Evolutionary conservation across 768 basidiomycete genomes (phyloP), one percentile per base, ranked within the genome.

Genomic region (Suillus spraguei): DNA sequence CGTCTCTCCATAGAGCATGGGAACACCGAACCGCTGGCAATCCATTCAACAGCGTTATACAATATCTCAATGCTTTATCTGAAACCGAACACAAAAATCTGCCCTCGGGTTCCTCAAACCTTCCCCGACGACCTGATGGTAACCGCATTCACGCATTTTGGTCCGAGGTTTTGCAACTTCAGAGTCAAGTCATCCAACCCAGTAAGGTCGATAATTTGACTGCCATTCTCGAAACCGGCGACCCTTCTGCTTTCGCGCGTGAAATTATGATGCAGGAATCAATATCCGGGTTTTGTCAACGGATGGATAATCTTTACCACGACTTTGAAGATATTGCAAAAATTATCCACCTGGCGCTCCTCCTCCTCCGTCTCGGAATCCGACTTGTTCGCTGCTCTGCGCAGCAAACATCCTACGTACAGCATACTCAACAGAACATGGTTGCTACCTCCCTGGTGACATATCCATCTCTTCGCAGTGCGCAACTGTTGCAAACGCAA

Each of bases 241-340:
- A 82, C 8, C 49, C 71, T 5, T 74, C 77, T 62, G 82, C 83
- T 22, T 49, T 68, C 6, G 73, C 80, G 42, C 86, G 87, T 22
- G 94, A 95, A 76, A 76, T 82, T 50, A 87, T 92, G 46, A 71
- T 92, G 33, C 95, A 97, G 72, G 85, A 89, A 49, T 91, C 94
- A 4, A 84, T 96, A 53, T 77, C 83, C 2, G 89, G 91, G 8
- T 96, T 99, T 71, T 77, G 82, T 42, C 90, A 87, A 56, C 86
- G 97, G 11, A 76, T 97, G 62, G 81, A 84, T 55, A 76, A 79
- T 2, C 83, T 83, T 28, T 97, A 97, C 73, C 71, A 80, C 0
- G 87, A 91, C 39, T 90, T 88, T 66, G 72, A 75, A 33, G 97
- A 99, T 74, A 80, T 99, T 62, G 83, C 80, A 49, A 72, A 77